Evolutionary conservation across 805 yeast genomes (phyloP), one percentile per base, ranked within the genome.

Genomic region (Isabelozyma rhagii): DNA sequence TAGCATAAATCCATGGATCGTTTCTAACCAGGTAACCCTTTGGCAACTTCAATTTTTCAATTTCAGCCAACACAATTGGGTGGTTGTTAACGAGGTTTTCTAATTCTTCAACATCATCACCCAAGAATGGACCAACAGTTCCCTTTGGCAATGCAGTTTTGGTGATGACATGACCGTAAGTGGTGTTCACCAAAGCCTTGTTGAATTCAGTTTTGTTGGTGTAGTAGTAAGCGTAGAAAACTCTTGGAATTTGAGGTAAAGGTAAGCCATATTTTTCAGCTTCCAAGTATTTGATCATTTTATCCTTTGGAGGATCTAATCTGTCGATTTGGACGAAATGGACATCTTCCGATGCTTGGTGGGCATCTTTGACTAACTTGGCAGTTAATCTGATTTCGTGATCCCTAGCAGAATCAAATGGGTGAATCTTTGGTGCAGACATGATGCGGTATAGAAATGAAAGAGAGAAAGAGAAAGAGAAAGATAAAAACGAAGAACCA

Each of bases 1-100:
- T 84, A 60, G 93, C 96, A 64, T 88, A 87, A 78, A 87, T 88
- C 96, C 96, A 88, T 47, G 92, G 89, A 64, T 87, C 93, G 62
- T 78, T 78, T 57, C 83, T 78, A 45, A 85, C 84, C 36, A 64
- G 63, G 70, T 64, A 79, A 63, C 62, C 78, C 55, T 71, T 61
- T 52, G 91, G 92, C 51, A 87, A 72, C 55, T 82, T 76, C 67
- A 86, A 74, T 64, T 85, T 85, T 51, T 75, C 87, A 57, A 85
- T 74, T 66, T 87, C 91, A 25, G 84, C 87, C 52, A 64, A 55
- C 52, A 85, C 83, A 2, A 60, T 51, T 15, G 91, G 91, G 61
- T 85, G 86, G 25, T 65, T 58, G 58, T 69, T 60, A 51, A 82
- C 75, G 46, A 70, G 60, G 4, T 67, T 65, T 68, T 87, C 92